These are phyloP conservation scores for Boletus sp. DNA, from an alignment of 1,284 basidiomycete species.

Conservation along the genomic window DNA sequence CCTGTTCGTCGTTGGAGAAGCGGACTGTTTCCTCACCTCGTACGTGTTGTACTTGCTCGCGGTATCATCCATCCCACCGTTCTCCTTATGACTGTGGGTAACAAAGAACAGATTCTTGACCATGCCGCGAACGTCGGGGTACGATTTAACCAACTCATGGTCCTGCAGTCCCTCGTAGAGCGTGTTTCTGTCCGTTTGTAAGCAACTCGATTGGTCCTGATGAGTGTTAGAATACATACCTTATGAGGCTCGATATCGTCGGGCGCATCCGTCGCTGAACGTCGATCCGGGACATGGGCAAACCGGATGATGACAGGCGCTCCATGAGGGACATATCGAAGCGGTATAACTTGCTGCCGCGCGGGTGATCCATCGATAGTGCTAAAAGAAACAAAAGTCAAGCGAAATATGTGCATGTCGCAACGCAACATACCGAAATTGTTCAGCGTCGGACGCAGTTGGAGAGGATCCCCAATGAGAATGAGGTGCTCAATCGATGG, in stretches of 20 bases:
- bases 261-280: slow-evolving; percentile 64
- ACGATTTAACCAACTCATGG: slow-evolving; percentile 46
- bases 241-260: slow-evolving; percentile 45
- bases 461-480: slow-evolving; percentile 66
- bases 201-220: not conserved
- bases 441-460: slow-evolving; percentile 63
- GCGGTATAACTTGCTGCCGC: slow-evolving; percentile 45
- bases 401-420: not conserved
- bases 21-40: slow-evolving; percentile 46
- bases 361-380: slow-evolving; percentile 50
- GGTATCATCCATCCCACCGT: slow-evolving; percentile 50
- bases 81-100: slow-evolving; percentile 52
- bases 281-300: slow-evolving; percentile 55
- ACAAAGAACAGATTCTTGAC: slow-evolving; percentile 57
- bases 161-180: slow-evolving; percentile 59
- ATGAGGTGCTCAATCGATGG: slow-evolving; percentile 62
- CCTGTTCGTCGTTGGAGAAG: not conserved
- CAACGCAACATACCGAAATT: slow-evolving; percentile 49
- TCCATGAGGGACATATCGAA: slow-evolving; percentile 67
- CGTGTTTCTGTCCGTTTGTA: slow-evolving; percentile 40
- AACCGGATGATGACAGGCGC: slow-evolving; percentile 45
- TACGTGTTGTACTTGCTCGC: slow-evolving; percentile 61
- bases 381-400: slow-evolving; percentile 32
- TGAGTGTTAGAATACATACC: slow-evolving; percentile 35
- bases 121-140: slow-evolving; percentile 55